Base-by-base conservation (phyloP, 768 basidiomycete genomes). In the Vararia minispora region DNA sequence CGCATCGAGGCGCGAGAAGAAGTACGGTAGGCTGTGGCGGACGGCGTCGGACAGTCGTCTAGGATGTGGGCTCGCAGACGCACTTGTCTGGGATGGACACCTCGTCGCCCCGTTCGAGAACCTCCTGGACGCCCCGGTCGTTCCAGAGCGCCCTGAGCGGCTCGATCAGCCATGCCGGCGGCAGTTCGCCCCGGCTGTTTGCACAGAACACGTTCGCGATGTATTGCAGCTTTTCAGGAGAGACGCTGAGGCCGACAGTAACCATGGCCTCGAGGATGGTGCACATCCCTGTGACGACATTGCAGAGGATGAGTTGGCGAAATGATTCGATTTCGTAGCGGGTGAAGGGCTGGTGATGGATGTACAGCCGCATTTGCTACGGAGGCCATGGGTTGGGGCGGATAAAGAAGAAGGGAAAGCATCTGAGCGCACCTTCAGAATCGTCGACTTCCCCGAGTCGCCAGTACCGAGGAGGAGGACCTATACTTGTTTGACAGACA, bases 301-400 rank as follows among this genome's bases (percentile, higher is more conserved):
- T 72, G 29, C 54, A 55, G 44, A 68, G 71, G 28, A 68, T 62
- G 25, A 69, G 59, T 45, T 68, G 68, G 1, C 66, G 59, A 38
- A 62, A 68, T 22, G 51, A 52, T 45, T 71, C 69, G n/a, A 62
- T 46, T 43, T 72, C 69, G 18, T 53, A 42, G 0, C 52, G 42
- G 6, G 58, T 55, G 47, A 68, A 72, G 1, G 58, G 55, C 22
- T 60, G 53, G 30, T 64, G 55, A 45, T 72, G 66, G 25, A 72
- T 68, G 26, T n/a, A n/a, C n/a, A 69, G 52, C 25, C 65, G 52
- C 68, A 68, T 69, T 57, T 69, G 66, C 62, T 58, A n/a, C n/a
- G n/a, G n/a, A n/a, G n/a, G n/a, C n/a, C n/a, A n/a, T n/a, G n/a
- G n/a, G n/a, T n/a, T n/a, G n/a, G n/a, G n/a, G n/a, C n/a, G n/a